Evolutionary conservation across 2,329 filamentous ascomycete genomes (phyloP).

Genomic region (Talaromyces sp.): DNA sequence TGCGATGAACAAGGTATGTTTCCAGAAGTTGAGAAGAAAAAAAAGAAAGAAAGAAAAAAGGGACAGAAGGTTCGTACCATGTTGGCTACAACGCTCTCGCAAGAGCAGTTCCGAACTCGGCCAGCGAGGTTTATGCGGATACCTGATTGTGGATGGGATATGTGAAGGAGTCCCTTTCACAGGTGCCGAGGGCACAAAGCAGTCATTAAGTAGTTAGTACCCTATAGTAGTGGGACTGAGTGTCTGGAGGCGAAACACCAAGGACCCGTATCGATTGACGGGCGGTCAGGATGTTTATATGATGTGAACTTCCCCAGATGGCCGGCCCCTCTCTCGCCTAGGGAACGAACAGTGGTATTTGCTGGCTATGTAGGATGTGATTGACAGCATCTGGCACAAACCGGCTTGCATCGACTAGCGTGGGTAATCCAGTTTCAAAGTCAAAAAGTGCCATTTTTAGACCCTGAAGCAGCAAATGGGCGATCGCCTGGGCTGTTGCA

Average conservation of each 20-base stretch:
- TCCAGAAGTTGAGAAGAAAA: too few species aligned
- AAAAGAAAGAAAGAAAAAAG: background rate
- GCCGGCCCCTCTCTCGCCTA: background rate
- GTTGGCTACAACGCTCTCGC: background rate
- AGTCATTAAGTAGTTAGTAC: background rate
- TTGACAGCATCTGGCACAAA: background rate
- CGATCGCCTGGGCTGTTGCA: background rate
- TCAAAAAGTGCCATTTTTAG: background rate
- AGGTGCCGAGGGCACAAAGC: background rate
- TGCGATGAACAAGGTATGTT: background rate
- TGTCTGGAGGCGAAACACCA: background rate
- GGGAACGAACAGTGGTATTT: background rate
- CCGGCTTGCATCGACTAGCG: background rate
- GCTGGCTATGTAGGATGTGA: background rate
- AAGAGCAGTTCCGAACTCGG: background rate
- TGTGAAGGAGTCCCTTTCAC: background rate
- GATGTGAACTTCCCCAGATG: background rate
- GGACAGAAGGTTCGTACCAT: background rate
- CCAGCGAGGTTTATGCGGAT: background rate
- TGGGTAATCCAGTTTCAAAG: background rate
- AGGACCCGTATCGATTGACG: background rate
- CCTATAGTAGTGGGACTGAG: background rate
- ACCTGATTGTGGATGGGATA: background rate
- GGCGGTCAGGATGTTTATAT: background rate
- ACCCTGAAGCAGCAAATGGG: background rate